These are phyloP conservation scores for fission yeast (Schizosaccharomyces pombe) DNA, from an alignment of 805 yeast genomes.

Conservation along the genomic window DNA sequence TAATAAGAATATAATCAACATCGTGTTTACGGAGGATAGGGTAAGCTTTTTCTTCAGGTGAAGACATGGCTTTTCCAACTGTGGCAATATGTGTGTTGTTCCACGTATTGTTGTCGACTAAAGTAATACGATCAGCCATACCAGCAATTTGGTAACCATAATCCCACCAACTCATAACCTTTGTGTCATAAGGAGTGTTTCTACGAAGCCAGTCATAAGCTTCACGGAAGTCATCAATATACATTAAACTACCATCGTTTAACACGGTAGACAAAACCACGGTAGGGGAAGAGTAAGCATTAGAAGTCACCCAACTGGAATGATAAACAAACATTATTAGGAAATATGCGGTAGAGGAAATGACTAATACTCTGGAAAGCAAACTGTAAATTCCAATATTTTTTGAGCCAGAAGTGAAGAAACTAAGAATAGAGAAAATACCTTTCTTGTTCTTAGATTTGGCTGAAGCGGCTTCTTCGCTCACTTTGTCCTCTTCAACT, in stretches of 20 bases:
- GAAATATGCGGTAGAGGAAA: slow-evolving; percentile 47
- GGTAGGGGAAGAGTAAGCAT: slow-evolving; percentile 91
- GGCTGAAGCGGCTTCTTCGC: not conserved
- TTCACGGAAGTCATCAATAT: slow-evolving; percentile 94
- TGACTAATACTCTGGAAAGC: slow-evolving; percentile 37
- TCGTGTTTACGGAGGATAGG: slow-evolving; percentile 74
- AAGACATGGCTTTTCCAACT: slow-evolving; percentile 93
- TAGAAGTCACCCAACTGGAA: slow-evolving; percentile 92
- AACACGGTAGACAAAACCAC: slow-evolving; percentile 69
- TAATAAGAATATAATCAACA: slow-evolving; percentile 78
- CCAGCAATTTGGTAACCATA: slow-evolving; percentile 99
- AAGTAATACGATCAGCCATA: slow-evolving; percentile 96
- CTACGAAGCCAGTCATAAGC: slow-evolving; percentile 96
- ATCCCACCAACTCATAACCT: slow-evolving; percentile 99
- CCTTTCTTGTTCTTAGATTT: not conserved
- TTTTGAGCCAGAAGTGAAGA: not conserved
- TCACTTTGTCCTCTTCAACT: not conserved
- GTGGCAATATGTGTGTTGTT: slow-evolving; percentile 97
- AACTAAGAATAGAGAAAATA: not conserved
- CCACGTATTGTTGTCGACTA: slow-evolving; percentile 98
- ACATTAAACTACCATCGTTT: slow-evolving; percentile 62
- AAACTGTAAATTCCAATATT: slow-evolving; percentile 8
- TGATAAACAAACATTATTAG: slow-evolving; percentile 66
- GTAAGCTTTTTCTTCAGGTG: slow-evolving; percentile 68
- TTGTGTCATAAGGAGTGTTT: slow-evolving; percentile 92